phyloP scores from a whole-genome alignment of 129 eudicot genomes.

The Glebionis coronaria region DNA sequence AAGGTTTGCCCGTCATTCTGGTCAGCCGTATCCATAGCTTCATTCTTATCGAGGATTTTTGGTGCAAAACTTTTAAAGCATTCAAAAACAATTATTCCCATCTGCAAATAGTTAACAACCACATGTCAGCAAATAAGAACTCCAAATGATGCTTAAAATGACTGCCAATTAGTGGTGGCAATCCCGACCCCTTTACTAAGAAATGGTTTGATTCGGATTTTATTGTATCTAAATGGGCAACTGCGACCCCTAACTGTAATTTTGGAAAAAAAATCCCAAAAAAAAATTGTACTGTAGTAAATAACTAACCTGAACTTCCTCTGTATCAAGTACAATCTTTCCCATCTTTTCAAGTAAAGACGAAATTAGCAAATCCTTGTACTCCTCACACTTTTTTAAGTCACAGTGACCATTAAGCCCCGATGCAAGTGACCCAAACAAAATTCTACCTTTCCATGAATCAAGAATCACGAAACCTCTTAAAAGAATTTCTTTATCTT shows the following conservation, averaged over 20 bases:
- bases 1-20: conserved; percentile 40
- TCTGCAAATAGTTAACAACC: conserved; percentile 43
- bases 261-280: too few species aligned
- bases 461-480: conserved; percentile 73
- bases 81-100: conserved; percentile 54
- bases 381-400: conserved; percentile 5
- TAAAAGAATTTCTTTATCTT: conserved; percentile 51
- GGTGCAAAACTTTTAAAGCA: conserved; percentile 46
- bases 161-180: not conserved
- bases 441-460: conserved; percentile 58
- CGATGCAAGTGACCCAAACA: conserved; percentile 44
- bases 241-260: too few species aligned
- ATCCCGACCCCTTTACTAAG: not conserved
- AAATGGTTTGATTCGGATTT: not conserved
- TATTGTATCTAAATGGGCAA: too few species aligned
- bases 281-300: too few species aligned
- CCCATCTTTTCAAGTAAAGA: conserved; percentile 70
- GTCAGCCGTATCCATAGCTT: conserved; percentile 12
- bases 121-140: conserved; percentile 1
- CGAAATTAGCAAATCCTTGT: conserved; percentile 47
- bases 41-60: conserved; percentile 32
- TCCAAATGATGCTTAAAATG: not conserved
- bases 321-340: conserved; percentile 61
- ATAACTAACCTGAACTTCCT: conserved; percentile 61
- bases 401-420: conserved; percentile 32